Evolutionary conservation across 495 filamentous ascomycete species (phyloP), one percentile per base, ranked within the genome.

Genomic region (Neurospora sp.): DNA sequence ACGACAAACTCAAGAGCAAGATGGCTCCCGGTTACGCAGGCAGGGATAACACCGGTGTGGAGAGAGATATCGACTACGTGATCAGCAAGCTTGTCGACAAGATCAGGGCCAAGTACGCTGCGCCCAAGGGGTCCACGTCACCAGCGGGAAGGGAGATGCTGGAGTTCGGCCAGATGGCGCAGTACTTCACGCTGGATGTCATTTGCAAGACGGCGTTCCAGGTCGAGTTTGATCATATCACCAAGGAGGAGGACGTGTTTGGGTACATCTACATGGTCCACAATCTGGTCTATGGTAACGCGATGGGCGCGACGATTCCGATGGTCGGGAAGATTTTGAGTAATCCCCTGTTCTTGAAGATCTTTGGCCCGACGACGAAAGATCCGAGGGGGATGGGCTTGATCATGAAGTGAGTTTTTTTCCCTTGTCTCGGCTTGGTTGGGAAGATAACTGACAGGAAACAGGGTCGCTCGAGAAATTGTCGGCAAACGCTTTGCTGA

Each of bases 311-410:
- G n/a, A 77, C 78, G 40, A 70, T 84, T 16, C 81, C 85, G 5
- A 74, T 75, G 1, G 59, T 83, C 12, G 74, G 79, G 5, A 41
- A 72, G 31, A 74, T 83, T 27, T 69, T 84, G 20, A 72, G 74
- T 14, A 79, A 77, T 9, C 85, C 83, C 71, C 39, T 90, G 69
- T 85, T 89, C 35, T 62, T 81, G 59, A 88, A 84, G 66, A 83
- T 87, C 54, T 78, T 90, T 7, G 85, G 88, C 2, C 89, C 89
- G 0, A 88, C 82, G 40, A 83, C 84, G 2, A 84, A 84, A 8
- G 88, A 91, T 71, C 76, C 86, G 74, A 83, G 75, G 42, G 86
- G 78, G 2, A 72, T 78, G 74, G 79, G 79, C 37, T 80, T 62
- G 81, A 84, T 85, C 62, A 82, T 80, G 76, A 80, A 35, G 73